These are phyloP conservation scores for Vickermania ingenoplastis DNA, from an alignment of 208 protist species.

Conservation along the genomic window DNA sequence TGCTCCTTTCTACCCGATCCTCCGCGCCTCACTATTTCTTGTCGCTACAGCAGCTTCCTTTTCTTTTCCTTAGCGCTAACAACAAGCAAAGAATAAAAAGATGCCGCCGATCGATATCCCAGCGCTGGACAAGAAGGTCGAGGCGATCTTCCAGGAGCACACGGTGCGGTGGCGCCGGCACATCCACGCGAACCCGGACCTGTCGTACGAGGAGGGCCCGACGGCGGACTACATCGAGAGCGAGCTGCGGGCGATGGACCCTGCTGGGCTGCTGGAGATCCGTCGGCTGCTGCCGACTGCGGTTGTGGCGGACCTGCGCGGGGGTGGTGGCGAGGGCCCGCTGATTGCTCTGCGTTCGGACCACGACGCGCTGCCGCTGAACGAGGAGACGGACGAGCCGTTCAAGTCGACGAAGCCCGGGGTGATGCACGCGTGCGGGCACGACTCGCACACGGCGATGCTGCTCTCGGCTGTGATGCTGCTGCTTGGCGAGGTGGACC, in stretches of 20 bases:
- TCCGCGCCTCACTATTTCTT: too few species aligned
- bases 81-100: too few species aligned
- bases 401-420: constrained; percentile 35
- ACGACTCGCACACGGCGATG: constrained; percentile 50
- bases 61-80: too few species aligned
- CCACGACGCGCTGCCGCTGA: constrained; percentile 51
- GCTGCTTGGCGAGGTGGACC: constrained; percentile 29
- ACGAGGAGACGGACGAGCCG: constrained; percentile 28
- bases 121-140: constrained; percentile 16
- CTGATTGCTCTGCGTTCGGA: constrained; percentile 36
- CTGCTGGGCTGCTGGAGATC: constrained; percentile 25
- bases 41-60: too few species aligned
- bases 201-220: constrained; percentile 32
- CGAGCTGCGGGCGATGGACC: constrained; percentile 20
- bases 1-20: too few species aligned
- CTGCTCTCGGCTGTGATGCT: constrained; percentile 45
- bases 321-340: not conserved
- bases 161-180: constrained; percentile 47
- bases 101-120: not conserved
- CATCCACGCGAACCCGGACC: constrained; percentile 39
- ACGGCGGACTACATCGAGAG: constrained; percentile 37
- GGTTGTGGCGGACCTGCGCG: constrained; percentile 2
- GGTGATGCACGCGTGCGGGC: constrained; percentile 54
- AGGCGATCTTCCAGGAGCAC: constrained; percentile 21
- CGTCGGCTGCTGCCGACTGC: constrained; percentile 29